Base-by-base conservation (phyloP, 164 flowering plant genomes). In the Chloranthus sessilifolius region DNA sequence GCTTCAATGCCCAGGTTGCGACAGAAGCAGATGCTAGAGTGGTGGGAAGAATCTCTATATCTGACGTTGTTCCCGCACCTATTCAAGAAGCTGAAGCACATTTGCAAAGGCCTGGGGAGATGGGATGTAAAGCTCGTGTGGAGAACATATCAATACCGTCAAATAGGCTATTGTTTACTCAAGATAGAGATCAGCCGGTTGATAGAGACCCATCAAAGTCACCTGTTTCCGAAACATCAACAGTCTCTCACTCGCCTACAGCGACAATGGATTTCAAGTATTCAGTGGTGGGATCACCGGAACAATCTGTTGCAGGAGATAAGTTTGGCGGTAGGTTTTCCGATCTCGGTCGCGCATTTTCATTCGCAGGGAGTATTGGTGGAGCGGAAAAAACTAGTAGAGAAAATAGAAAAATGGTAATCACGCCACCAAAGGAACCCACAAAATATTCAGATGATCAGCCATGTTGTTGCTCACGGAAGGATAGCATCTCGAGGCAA, bases 1-100 rank as follows among this genome's bases (percentile, higher is more conserved):
- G 42, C 26, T 57, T 66, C 36, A 43, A 59, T 43, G 20, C 37
- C 31, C 34, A 56, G 48, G 27, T 47, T 44, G 59, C 41, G 22
- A 38, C 47, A 0, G 73, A 64, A 25, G 19, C 56, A 46, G 65
- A 58, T 56, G 22, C 52, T 44, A 65, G 63, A 34, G 46, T 42
- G 43, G 69, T 42, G 19, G 66, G 59, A n/a, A 21, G 69, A 63
- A 54, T 67, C 64, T 28, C 69, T 60, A 44, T 24, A 35, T 50
- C 50, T 50, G 50, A 27, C 26, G 35, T 39, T 44, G 85, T 75
- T 41, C 70, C 79, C 1, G 71, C 73, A 41, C 77, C 80, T 52
- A 83, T 81, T 63, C 91, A 84, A 29, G 91, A 83, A 22, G 82
- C 95, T 8, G 92, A 85, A 19, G 81, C 83, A 53, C 79, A 75